Percentiles rank a stretch among this genome's conserved stretches.
Conservation (phyloP, 2,329 filamentous ascomycete genomes). For the Aspergillus novofumigatus region DNA sequence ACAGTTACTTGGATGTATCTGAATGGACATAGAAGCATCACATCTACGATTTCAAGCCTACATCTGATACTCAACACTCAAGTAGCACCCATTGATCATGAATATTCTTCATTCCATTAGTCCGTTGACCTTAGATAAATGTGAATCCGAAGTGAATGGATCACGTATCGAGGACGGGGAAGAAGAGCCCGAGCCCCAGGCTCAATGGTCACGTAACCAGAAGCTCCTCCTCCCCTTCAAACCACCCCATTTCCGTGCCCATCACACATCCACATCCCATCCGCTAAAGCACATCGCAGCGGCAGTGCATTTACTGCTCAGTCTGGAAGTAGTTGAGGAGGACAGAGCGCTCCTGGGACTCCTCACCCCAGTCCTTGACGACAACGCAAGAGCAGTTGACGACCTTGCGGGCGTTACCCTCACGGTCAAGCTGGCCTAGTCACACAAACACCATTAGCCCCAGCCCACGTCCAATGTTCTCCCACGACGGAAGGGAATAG, state of each 20-base stretch:
- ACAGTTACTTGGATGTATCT: neutral
- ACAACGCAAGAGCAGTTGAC: slow-evolving; percentile 99
- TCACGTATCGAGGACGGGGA: neutral
- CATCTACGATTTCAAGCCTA: neutral
- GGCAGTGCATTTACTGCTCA: slow-evolving; percentile 43
- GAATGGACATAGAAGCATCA: neutral
- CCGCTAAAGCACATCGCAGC: slow-evolving; percentile 8
- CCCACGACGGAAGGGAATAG: neutral
- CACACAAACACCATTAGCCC: slow-evolving; percentile 11
- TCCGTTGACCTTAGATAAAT: neutral
- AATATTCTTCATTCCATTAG: neutral
- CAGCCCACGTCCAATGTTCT: neutral
- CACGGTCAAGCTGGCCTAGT: slow-evolving; percentile 92
- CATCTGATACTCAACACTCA: neutral
- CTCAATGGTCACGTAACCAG: neutral
- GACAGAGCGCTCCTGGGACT: slow-evolving; percentile 97
- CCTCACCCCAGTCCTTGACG: slow-evolving; percentile 99
- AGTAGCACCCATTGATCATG: neutral
- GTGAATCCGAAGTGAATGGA: neutral
- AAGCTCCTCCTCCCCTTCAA: neutral
- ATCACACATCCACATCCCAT: slow-evolving; percentile 12
- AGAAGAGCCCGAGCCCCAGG: neutral
- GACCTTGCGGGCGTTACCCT: slow-evolving; percentile 99
- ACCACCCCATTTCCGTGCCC: neutral
- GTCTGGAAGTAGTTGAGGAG: slow-evolving; percentile 99